Percentiles rank a stretch among this genome's conserved stretches.
Conservation (phyloP, 257 asterid species). For the Fraxinus pennsylvanica region DNA sequence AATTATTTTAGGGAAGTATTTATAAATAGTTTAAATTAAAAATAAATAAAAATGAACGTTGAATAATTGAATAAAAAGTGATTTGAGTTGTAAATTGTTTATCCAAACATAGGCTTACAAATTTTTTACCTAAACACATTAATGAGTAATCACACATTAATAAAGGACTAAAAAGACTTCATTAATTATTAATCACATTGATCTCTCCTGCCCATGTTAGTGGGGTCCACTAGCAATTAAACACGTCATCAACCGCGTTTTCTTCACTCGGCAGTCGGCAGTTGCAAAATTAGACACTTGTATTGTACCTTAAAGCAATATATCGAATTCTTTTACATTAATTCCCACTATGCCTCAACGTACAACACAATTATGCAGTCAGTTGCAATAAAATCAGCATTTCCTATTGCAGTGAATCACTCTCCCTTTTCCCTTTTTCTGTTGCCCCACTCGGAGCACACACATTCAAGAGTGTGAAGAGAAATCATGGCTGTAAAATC, state of each 20-base stretch:
- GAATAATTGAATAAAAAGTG: too few species aligned
- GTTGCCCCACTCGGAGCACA: conserved; percentile 30
- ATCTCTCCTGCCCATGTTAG: neutral
- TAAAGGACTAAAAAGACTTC: neutral
- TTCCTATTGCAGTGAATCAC: conserved; percentile 5
- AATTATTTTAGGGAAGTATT: too few species aligned
- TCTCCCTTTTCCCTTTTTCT: conserved; percentile 1
- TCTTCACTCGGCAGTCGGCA: neutral
- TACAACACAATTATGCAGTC: conserved; percentile 28
- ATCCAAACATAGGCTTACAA: too few species aligned
- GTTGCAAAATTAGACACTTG: neutral
- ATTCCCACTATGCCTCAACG: neutral
- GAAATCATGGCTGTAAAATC: conserved; percentile 39
- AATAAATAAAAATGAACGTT: too few species aligned
- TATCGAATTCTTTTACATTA: neutral
- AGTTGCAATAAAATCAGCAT: neutral
- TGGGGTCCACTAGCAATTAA: conserved; percentile 24
- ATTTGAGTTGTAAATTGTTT: too few species aligned
- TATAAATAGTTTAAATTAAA: too few species aligned
- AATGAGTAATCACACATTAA: neutral
- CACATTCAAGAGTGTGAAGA: conserved; percentile 21
- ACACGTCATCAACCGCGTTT: conserved; percentile 30
- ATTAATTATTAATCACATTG: neutral
- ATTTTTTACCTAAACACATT: neutral
- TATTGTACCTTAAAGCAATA: conserved; percentile 25